Evolutionary conservation across 805 yeast genomes (phyloP).

Genomic region (Ogataea dorogensis): DNA sequence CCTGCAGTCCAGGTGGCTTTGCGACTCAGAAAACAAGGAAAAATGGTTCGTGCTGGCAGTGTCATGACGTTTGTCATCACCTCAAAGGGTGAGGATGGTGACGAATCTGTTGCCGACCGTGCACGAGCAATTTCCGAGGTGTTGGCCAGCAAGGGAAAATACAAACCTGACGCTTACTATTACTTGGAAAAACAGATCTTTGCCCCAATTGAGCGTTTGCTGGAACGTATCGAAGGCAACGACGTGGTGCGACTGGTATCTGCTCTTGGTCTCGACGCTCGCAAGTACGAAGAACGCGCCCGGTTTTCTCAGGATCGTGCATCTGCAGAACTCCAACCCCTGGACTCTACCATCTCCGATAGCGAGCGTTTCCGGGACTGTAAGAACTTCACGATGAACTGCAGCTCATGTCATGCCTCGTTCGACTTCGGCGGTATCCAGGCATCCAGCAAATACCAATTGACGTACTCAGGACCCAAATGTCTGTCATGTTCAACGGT

Average conservation of each 20-base stretch:
- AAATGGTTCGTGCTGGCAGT: constrained; percentile 81
- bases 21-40: constrained; percentile 76
- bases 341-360: constrained; percentile 80
- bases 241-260: constrained; percentile 77
- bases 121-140: constrained; percentile 83
- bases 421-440: constrained; percentile 77
- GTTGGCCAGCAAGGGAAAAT: constrained; percentile 45
- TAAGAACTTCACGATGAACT: constrained; percentile 51
- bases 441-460: constrained; percentile 55
- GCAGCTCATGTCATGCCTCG: constrained; percentile 54
- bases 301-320: constrained; percentile 37
- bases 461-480: constrained; percentile 66
- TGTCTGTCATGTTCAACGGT: constrained; percentile 61
- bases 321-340: constrained; percentile 56
- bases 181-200: constrained; percentile 86
- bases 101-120: constrained; percentile 62
- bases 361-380: constrained; percentile 75
- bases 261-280: constrained; percentile 74
- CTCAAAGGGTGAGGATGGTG: constrained; percentile 36
- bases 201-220: constrained; percentile 85
- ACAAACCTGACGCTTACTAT: constrained; percentile 70
- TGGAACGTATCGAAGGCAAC: constrained; percentile 83
- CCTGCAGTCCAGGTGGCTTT: constrained; percentile 87
- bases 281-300: constrained; percentile 50
- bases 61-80: constrained; percentile 87